phyloP scores from a whole-genome alignment of 2,329 filamentous ascomycete species.

The Herpotrichia juniperi region DNA sequence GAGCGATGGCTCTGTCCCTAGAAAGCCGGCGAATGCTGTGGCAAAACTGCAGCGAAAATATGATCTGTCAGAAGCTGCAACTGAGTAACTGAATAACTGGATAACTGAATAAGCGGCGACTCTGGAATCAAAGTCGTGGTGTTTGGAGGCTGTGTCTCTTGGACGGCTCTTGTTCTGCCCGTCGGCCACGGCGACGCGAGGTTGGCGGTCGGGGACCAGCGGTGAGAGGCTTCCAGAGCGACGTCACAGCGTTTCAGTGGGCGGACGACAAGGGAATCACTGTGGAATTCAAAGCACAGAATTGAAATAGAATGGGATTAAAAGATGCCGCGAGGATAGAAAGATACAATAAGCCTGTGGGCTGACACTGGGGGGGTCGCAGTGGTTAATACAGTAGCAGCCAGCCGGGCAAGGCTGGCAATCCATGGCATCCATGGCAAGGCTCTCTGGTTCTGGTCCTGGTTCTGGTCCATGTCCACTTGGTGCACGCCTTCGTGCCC shows the following conservation, averaged over 20 bases:
- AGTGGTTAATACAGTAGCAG: conserved; percentile 4
- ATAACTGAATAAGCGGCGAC: neutral
- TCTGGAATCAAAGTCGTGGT: neutral
- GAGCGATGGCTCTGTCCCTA: neutral
- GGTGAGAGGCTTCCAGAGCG: conserved; percentile 1
- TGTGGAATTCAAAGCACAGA: neutral
- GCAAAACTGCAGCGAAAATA: conserved; percentile 12
- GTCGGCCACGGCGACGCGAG: neutral
- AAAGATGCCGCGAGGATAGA: neutral
- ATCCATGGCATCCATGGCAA: neutral
- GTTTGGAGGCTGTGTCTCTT: conserved; percentile 1
- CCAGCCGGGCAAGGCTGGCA: neutral
- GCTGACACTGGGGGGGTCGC: neutral
- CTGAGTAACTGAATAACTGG: too few relatives aligned
- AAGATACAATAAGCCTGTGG: conserved; percentile 2
- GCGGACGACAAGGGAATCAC: neutral
- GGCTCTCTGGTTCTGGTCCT: too few relatives aligned
- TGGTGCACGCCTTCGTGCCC: too few relatives aligned
- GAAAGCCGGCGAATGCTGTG: conserved; percentile 28
- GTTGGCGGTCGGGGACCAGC: neutral
- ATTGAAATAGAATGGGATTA: conserved; percentile 4
- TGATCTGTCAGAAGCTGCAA: conserved; percentile 10
- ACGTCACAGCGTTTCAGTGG: neutral
- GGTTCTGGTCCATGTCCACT: too few relatives aligned
- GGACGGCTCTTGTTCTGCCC: neutral